phyloP scores from a whole-genome alignment of 805 yeast genomes.

The Komagataella ulmi region DNA sequence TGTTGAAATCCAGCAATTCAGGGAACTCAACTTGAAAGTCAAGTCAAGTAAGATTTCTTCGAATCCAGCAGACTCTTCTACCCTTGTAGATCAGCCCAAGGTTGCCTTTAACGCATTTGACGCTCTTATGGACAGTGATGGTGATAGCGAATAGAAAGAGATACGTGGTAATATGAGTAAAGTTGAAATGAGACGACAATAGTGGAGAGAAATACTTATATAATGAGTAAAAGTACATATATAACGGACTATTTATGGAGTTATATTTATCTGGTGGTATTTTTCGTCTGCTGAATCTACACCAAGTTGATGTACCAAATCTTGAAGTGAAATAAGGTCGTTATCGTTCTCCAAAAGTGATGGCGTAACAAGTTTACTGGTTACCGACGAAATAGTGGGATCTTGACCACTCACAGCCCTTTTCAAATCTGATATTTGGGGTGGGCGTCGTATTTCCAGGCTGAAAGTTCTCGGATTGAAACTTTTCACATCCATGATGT shows the following conservation, averaged over 20 bases:
- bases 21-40: constrained; percentile 36
- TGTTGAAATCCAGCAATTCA: constrained; percentile 29
- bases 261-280: background rate
- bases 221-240: background rate
- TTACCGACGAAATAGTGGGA: background rate
- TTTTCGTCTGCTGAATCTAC: background rate
- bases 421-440: background rate
- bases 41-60: constrained; percentile 66
- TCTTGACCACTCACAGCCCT: background rate
- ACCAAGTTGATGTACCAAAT: background rate
- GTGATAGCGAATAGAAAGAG: constrained; percentile 35
- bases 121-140: constrained; percentile 40
- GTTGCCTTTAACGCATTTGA: constrained; percentile 70
- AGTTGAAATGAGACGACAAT: background rate
- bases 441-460: background rate
- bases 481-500: background rate
- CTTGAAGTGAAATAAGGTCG: background rate
- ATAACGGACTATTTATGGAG: background rate
- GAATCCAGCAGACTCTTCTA: constrained; percentile 58
- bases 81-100: constrained; percentile 53
- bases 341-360: background rate
- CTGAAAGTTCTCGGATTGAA: background rate
- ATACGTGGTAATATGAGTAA: constrained; percentile 3
- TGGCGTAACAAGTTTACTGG: background rate
- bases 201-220: background rate